These are phyloP conservation scores for Pezizomycotina sp. DNA, from an alignment of 2,329 filamentous ascomycete species.

Conservation along the genomic window DNA sequence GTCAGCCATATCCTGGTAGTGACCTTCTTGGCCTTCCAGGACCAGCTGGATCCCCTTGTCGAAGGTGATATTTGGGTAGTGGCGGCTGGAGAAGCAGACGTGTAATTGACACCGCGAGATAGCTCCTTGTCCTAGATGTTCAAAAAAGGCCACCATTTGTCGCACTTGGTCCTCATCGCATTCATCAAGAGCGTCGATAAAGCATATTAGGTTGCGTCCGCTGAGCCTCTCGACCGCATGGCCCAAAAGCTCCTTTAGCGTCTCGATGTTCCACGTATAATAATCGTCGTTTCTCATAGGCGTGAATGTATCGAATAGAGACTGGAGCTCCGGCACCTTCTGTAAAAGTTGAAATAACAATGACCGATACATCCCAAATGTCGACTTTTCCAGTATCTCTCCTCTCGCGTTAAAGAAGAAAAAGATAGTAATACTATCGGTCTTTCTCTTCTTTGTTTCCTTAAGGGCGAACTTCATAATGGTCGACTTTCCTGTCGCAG, in stretches of 20 bases:
- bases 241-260: conserved; percentile 26
- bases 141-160: conserved; percentile 33
- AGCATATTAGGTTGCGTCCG: conserved; percentile 27
- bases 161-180: conserved; percentile 32
- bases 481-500: conserved; percentile 33
- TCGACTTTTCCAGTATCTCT: conserved; percentile 32
- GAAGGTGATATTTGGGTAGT: conserved; percentile 32
- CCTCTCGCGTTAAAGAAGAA: conserved; percentile 39
- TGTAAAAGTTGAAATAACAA: conserved; percentile 35
- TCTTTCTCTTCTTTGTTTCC: conserved; percentile 18
- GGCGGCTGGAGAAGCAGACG: conserved; percentile 32
- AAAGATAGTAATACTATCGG: conserved; percentile 26
- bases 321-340: conserved; percentile 27
- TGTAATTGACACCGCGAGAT: conserved; percentile 19
- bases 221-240: conserved; percentile 25
- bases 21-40: conserved; percentile 28
- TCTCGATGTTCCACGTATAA: conserved; percentile 22
- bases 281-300: conserved; percentile 19
- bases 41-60: conserved; percentile 25
- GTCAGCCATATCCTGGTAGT: conserved; percentile 27
- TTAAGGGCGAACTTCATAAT: conserved; percentile 32
- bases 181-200: conserved; percentile 35
- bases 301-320: conserved; percentile 26
- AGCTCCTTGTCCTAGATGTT: conserved; percentile 28
- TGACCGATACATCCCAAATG: conserved; percentile 36